Percentiles rank a stretch among this genome's conserved stretches.
Evolutionary conservation across 345 rosid species (phyloP).

Genomic region (Salix suchowensis): DNA sequence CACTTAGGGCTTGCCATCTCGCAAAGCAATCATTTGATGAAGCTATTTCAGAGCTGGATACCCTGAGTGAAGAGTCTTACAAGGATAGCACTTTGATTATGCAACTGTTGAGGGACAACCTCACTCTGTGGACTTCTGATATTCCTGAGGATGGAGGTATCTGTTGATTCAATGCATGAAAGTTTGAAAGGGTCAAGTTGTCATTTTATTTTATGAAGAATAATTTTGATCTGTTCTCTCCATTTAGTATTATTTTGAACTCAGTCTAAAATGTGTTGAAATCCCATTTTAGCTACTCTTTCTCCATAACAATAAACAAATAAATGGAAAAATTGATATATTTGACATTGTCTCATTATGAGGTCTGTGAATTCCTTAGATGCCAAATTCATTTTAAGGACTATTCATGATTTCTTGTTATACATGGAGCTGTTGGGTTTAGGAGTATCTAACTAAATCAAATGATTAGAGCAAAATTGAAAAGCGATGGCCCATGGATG

Average conservation of each 20-base stretch:
- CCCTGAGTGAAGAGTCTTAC: conserved; percentile 30
- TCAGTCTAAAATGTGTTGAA: not conserved
- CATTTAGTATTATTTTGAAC: not conserved
- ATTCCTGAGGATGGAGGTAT: conserved; percentile 31
- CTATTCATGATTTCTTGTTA: not conserved
- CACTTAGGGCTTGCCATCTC: conserved; percentile 30
- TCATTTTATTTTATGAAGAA: not conserved
- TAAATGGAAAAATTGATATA: not conserved
- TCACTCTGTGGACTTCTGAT: conserved; percentile 32
- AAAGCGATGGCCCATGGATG: not conserved
- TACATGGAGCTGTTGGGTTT: not conserved
- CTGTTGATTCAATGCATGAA: not conserved
- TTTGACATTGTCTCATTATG: not conserved
- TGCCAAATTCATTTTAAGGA: not conserved
- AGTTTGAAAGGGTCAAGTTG: not conserved
- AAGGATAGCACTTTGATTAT: conserved; percentile 33
- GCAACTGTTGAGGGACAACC: conserved; percentile 34
- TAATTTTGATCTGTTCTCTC: not conserved
- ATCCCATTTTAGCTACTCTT: not conserved
- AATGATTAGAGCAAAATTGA: not conserved
- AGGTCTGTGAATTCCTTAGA: not conserved
- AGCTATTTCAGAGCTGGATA: conserved; percentile 31
- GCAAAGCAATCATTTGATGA: conserved; percentile 34
- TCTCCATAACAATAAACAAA: not conserved
- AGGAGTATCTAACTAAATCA: not conserved